Percentiles rank a stretch among this genome's conserved stretches.
Conservation (phyloP, 495 filamentous ascomycete genomes). For the Mycothermus thermophilus region DNA sequence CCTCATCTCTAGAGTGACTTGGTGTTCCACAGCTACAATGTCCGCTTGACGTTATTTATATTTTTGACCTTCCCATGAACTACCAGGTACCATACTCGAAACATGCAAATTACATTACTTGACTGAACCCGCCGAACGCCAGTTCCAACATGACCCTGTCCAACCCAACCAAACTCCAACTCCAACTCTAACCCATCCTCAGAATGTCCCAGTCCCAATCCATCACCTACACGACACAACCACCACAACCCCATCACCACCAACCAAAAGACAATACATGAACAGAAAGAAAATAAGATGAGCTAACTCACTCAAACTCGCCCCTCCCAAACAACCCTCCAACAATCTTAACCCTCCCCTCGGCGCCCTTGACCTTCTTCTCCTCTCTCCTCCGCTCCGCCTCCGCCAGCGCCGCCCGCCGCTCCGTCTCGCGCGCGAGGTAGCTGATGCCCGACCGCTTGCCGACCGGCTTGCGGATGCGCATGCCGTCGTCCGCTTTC, state of each 20-base stretch:
- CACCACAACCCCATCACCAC: neutral
- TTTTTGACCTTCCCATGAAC: too few species aligned
- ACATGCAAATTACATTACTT: too few species aligned
- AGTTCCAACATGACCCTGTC: neutral
- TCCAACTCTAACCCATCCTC: neutral
- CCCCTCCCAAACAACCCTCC: conserved; percentile 40
- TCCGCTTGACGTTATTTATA: too few species aligned
- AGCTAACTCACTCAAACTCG: conserved; percentile 35
- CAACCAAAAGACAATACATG: conserved; percentile 1
- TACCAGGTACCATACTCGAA: too few species aligned
- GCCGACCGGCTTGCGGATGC: conserved; percentile 55
- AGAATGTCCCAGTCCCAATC: neutral
- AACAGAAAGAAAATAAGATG: too few species aligned
- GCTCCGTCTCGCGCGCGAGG: conserved; percentile 61
- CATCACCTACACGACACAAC: neutral
- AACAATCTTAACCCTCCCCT: conserved; percentile 31
- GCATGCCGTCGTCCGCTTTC: conserved; percentile 28
- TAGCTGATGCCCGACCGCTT: conserved; percentile 56
- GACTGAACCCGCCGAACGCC: too few species aligned
- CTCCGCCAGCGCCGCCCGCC: conserved; percentile 43
- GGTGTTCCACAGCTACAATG: too few species aligned
- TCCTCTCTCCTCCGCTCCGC: conserved; percentile 51
- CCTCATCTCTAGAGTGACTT: too few species aligned
- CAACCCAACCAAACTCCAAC: neutral
- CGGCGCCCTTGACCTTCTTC: conserved; percentile 51